Percentiles rank a stretch among this genome's conserved stretches.
Evolutionary conservation across 129 eudicot species (phyloP).

Genomic region (Pseudognaphalium luteoalbum): DNA sequence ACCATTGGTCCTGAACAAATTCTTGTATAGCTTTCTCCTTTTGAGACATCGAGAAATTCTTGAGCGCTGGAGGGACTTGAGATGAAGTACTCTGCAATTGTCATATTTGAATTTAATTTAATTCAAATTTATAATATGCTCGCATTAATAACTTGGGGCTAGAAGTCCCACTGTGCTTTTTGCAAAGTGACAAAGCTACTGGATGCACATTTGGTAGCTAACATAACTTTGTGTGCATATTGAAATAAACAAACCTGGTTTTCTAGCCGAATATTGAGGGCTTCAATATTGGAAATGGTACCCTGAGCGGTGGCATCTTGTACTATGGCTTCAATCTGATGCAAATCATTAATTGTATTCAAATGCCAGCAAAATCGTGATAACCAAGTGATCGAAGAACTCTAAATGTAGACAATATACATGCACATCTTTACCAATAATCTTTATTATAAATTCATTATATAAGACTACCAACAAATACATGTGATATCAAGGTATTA

Average conservation of each 20-base stretch:
- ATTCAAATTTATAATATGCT: conserved; percentile 1
- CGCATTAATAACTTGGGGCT: background rate
- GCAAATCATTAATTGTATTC: conserved; percentile 18
- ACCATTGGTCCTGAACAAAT: conserved; percentile 76
- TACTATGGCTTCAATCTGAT: conserved; percentile 81
- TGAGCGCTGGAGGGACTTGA: conserved; percentile 66
- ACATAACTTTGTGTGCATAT: conserved; percentile 5
- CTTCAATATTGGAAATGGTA: conserved; percentile 60
- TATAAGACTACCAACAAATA: background rate
- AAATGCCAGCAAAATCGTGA: conserved; percentile 4
- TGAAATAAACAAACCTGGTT: conserved; percentile 51
- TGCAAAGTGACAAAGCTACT: conserved; percentile 16
- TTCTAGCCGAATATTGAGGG: conserved; percentile 69
- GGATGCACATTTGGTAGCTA: conserved; percentile 10
- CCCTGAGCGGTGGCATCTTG: conserved; percentile 72
- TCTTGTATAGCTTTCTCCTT: conserved; percentile 82
- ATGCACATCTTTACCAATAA: background rate
- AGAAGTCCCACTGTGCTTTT: background rate
- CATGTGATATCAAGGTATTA: background rate
- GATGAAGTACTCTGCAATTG: conserved; percentile 50
- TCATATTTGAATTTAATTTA: conserved; percentile 9
- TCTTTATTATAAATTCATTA: background rate
- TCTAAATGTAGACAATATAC: background rate
- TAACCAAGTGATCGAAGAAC: background rate
- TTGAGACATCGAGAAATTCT: conserved; percentile 72